These are phyloP conservation scores for Cladosporium sp. DNA, from an alignment of 2,329 filamentous ascomycete genomes.

Conservation along the genomic window DNA sequence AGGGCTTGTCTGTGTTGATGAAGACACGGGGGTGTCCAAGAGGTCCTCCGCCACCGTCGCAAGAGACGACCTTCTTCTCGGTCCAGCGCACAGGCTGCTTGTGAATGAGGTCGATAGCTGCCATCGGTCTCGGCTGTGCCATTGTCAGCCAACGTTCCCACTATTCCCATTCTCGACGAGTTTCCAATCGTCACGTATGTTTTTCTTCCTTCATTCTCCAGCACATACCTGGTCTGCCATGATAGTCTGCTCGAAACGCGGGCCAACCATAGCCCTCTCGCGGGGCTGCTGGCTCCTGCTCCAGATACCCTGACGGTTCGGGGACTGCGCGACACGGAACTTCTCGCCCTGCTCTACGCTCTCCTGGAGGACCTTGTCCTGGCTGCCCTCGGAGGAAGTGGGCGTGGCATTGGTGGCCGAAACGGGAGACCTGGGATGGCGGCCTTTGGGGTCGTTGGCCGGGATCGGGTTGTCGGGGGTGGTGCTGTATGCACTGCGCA, in stretches of 20 bases:
- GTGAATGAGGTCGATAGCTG: conserved; percentile 95
- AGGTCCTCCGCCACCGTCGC: conserved; percentile 89
- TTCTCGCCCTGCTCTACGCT: conserved; percentile 57
- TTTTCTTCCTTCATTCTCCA: background rate
- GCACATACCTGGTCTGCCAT: conserved; percentile 79
- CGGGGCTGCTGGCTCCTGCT: conserved; percentile 81
- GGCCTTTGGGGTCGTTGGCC: conserved; percentile 64
- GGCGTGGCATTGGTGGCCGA: conserved; percentile 64
- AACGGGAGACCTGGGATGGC: conserved; percentile 49
- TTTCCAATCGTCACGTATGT: background rate
- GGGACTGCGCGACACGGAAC: conserved; percentile 71
- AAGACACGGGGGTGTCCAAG: conserved; percentile 90
- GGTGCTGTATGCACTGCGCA: conserved; percentile 29
- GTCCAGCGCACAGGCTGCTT: conserved; percentile 93
- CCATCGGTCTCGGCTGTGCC: conserved; percentile 76
- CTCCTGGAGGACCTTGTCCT: conserved; percentile 59
- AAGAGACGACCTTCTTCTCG: conserved; percentile 76
- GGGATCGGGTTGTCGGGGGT: conserved; percentile 53
- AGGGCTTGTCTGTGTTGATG: conserved; percentile 97
- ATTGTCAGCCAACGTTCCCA: conserved; percentile 29
- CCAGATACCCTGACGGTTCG: conserved; percentile 82
- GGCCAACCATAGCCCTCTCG: conserved; percentile 83
- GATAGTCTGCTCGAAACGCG: conserved; percentile 95
- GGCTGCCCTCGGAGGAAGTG: conserved; percentile 51
- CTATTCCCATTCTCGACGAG: background rate